Evolutionary conservation across 495 filamentous ascomycete genomes (phyloP), one percentile per base, ranked within the genome.

Genomic region (Penicillium crystallinum): DNA sequence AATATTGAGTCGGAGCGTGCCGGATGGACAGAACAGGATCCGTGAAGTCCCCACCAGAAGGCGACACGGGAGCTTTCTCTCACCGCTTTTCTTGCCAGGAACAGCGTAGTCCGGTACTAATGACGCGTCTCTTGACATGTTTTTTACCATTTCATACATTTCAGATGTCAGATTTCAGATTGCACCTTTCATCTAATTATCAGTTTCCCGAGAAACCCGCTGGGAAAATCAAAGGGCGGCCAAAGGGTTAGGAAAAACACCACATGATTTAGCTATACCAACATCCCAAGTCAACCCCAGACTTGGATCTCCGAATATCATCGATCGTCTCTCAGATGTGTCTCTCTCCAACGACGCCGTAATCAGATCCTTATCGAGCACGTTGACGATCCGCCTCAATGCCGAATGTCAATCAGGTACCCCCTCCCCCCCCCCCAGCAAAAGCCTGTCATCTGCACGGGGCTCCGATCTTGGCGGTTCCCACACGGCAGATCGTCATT

Each of bases 401-500:
- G 41, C 46, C 46, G 49, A 50, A 21, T 42, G 52, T 57, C 58
- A 54, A 51, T 49, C 56, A 60, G 57, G 57, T 49, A 60, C 54
- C 33, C 47, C 52, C 25, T 53, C 15, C 42, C 53, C 38, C 43
- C 52, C 30, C 48, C 15, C 41, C 46, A 53, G 54, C 46, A 56
- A 47, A 41, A 33, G 45, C 45, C 62, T 70, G 69, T 70, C 67
- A 72, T 69, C 68, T 68, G 68, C 68, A 69, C 55, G 63, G 66
- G 61, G 64, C 52, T 64, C 57, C 57, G 54, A 64, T 66, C 68
- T 69, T 70, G 66, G 70, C 65, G 55, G 66, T 69, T 64, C 59
- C 66, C 64, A 72, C 63, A 66, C 70, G 70, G 70, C 70, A 73
- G 70, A 73, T 73, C 70, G 70, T 67, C 70, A 62, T 61, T 60